Percentiles rank a stretch among this genome's conserved stretches.
Evolutionary conservation across 1,284 basidiomycete genomes (phyloP).

Genomic region (Termitomyces sp.): DNA sequence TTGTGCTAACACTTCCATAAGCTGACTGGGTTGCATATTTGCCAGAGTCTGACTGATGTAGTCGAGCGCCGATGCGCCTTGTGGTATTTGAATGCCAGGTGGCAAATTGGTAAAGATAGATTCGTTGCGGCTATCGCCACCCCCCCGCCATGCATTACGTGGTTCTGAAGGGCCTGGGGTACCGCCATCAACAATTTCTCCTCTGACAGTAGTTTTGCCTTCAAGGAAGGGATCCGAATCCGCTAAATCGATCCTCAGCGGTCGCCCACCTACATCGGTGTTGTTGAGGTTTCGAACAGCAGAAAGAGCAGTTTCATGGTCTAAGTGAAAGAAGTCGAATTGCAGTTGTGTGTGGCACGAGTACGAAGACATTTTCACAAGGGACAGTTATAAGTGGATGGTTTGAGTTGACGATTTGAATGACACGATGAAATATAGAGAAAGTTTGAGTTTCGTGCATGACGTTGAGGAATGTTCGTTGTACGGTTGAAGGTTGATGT

Average conservation of each 20-base stretch:
- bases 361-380: background rate
- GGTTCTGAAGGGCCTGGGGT: slow-evolving; percentile 43
- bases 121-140: slow-evolving; percentile 32
- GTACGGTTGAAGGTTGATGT: background rate
- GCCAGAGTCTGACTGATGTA: slow-evolving; percentile 87
- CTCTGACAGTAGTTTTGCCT: slow-evolving; percentile 61
- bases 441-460: background rate
- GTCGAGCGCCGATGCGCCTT: slow-evolving; percentile 78
- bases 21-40: slow-evolving; percentile 76
- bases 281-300: slow-evolving; percentile 87
- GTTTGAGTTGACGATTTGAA: slow-evolving; percentile 1
- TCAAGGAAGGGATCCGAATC: slow-evolving; percentile 58
- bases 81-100: slow-evolving; percentile 70
- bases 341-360: slow-evolving; percentile 8
- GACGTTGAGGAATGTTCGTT: slow-evolving; percentile 5
- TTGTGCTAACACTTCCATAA: slow-evolving; percentile 94
- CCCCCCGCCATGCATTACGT: slow-evolving; percentile 48
- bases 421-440: background rate
- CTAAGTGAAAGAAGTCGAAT: slow-evolving; percentile 35
- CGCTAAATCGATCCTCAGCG: slow-evolving; percentile 76
- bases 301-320: slow-evolving; percentile 83
- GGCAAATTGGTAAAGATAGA: slow-evolving; percentile 68
- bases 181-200: slow-evolving; percentile 58
- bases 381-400: background rate
- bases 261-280: slow-evolving; percentile 77